Base-by-base conservation (phyloP, 768 basidiomycete genomes). In the Panaeolus papilionaceus region DNA sequence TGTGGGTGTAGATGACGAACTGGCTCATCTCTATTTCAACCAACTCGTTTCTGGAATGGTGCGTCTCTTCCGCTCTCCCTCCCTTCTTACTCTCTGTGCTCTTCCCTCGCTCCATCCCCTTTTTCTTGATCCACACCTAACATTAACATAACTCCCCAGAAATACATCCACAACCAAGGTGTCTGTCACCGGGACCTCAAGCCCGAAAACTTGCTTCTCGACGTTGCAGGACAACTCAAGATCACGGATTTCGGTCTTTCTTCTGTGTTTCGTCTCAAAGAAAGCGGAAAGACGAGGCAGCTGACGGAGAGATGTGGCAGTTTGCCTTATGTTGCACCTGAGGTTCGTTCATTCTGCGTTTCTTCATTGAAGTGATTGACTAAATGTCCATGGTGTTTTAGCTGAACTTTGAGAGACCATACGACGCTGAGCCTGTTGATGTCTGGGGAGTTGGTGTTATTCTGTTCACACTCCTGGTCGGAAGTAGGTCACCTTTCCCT, bases 171-270 rank as follows among this genome's bases (percentile, higher is more conserved):
- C 73, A 77, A 74, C 8, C 89, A 94, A 79, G 98, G 98, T 2
- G 92, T 99, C 20, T 96, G 94, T 72, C 98, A 99, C 75, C 89
- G 98, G 42, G 98, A 99, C 73, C 85, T 99, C 65, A 99, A 99
- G 75, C 98, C 98, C 0, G 98, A 99, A 77, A 99, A 99, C 71
- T 76, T 98, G 18, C 86, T 99, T 2, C 86, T 99, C 0, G 92
- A 95, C 68, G 88, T 86, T 0, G 88, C 89, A 2, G 96, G 96
- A 62, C 83, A 88, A 6, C 88, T 99, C 70, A 98, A 98, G 76
- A 91, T 99, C 64, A 92, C 93, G 0, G 98, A 99, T 76, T 99
- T 99, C 76, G 98, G 98, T 0, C 84, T 99, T 1, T 95, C 94
- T 6, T 88, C 93, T 0, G 95, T 99, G 0, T 99, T 89, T 79